Evolutionary conservation across 768 basidiomycete species (phyloP).

Genomic region (Amanita exitialis): DNA sequence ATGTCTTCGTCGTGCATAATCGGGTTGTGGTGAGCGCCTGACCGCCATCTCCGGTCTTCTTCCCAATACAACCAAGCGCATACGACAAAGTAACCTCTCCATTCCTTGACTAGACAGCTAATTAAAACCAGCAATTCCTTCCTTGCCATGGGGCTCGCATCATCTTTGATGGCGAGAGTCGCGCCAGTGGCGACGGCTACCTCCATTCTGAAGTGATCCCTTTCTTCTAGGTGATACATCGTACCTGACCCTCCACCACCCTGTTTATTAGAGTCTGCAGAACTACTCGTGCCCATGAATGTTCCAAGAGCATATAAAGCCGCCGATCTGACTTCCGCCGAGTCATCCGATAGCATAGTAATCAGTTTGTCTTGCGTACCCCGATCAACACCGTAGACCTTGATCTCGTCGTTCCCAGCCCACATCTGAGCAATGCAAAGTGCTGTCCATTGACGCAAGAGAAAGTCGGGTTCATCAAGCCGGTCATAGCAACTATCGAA

Average conservation of each 20-base stretch:
- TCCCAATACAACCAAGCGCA: constrained; percentile 98
- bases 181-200: constrained; percentile 87
- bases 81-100: constrained; percentile 91
- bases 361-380: constrained; percentile 80
- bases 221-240: constrained; percentile 65
- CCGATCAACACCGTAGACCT: constrained; percentile 68
- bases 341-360: constrained; percentile 70
- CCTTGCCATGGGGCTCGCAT: constrained; percentile 93
- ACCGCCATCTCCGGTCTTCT: constrained; percentile 65
- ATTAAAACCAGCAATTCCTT: constrained; percentile 90
- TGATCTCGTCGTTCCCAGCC: constrained; percentile 88
- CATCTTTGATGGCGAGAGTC: constrained; percentile 81
- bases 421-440: constrained; percentile 93
- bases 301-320: constrained; percentile 88
- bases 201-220: constrained; percentile 81
- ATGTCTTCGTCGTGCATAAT: constrained; percentile 58
- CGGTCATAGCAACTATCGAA: constrained; percentile 83
- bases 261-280: constrained; percentile 49
- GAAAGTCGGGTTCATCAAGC: constrained; percentile 82
- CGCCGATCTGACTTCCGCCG: constrained; percentile 88
- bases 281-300: constrained; percentile 84
- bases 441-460: constrained; percentile 90
- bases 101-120: constrained; percentile 90
- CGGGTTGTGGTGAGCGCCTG: constrained; percentile 23
- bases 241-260: constrained; percentile 85